A percentile compares a stretch with the other conserved stretches of the same genome.
These are phyloP conservation scores for Fusarium solani-melongenae DNA, from an alignment of 2,329 filamentous ascomycete species.

Conservation along the genomic window DNA sequence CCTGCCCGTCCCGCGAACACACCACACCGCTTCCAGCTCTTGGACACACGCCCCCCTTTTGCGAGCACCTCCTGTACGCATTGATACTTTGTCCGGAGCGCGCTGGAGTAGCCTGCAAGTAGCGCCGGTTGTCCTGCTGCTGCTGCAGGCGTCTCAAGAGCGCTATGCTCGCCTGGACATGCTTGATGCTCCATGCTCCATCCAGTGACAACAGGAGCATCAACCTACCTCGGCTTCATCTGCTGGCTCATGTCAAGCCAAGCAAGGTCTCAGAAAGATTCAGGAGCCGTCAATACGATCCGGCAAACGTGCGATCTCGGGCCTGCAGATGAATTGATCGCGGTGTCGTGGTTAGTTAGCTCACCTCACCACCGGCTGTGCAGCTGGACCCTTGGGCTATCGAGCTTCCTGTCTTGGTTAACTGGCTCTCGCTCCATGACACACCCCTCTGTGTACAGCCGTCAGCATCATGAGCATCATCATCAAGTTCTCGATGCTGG, in stretches of 20 bases:
- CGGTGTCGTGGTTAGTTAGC: conserved; percentile 26
- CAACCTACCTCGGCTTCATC: neutral
- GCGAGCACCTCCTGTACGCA: neutral
- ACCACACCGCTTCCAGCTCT: conserved; percentile 36
- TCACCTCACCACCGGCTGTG: conserved; percentile 34
- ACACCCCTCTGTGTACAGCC: neutral
- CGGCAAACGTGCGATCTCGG: conserved; percentile 18
- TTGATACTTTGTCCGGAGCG: conserved; percentile 3
- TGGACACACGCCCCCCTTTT: conserved; percentile 26
- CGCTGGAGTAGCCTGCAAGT: conserved; percentile 8
- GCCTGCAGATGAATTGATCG: conserved; percentile 38
- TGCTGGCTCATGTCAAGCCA: neutral
- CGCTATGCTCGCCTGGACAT: conserved; percentile 4
- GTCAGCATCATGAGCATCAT: neutral
- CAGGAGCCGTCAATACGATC: neutral
- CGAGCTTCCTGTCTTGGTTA: conserved; percentile 40
- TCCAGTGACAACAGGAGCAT: neutral
- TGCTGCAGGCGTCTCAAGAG: conserved; percentile 11
- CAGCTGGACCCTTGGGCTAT: conserved; percentile 33
- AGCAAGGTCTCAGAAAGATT: neutral
- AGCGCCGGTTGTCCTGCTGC: conserved; percentile 8
- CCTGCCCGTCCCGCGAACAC: conserved; percentile 45
- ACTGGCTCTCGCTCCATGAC: neutral
- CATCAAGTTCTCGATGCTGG: neutral
- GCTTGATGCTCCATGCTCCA: neutral